Conservation (phyloP, 2,329 filamentous ascomycete species). For the Cryoendolithus antarcticus region DNA sequence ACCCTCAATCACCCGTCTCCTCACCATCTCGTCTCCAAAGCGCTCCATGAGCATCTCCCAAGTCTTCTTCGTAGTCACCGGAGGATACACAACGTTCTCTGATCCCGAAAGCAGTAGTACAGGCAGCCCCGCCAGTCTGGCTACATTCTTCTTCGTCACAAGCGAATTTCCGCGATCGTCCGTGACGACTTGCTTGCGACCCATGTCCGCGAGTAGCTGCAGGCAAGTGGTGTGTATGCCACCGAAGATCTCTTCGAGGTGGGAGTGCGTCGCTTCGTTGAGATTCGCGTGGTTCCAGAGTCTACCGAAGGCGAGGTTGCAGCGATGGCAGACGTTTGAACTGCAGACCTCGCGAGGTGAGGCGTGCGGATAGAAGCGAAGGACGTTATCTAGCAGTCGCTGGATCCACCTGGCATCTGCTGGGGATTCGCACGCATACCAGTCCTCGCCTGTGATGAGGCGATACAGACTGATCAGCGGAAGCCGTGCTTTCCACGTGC, state of each 20-base stretch:
- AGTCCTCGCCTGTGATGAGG: constrained; percentile 35
- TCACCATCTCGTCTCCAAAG: constrained; percentile 13
- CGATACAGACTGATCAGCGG: constrained; percentile 37
- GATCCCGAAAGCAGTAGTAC: no score
- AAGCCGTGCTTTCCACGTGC: constrained; percentile 34
- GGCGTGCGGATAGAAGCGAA: constrained; percentile 43
- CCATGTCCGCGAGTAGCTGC: constrained; percentile 45
- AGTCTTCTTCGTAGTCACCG: constrained; percentile 11
- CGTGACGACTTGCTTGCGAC: constrained; percentile 13
- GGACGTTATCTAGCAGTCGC: constrained; percentile 41
- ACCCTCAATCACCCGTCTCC: constrained; percentile 12
- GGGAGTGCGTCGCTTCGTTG: constrained; percentile 52
- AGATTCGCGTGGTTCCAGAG: constrained; percentile 53
- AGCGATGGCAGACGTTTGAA: constrained; percentile 49
- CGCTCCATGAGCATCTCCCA: constrained; percentile 3
- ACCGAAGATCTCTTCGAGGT: constrained; percentile 50
- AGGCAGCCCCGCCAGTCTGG: background rate
- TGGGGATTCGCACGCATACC: constrained; percentile 30
- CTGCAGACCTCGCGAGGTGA: constrained; percentile 46
- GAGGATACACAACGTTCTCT: no score
- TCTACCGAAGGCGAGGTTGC: constrained; percentile 46
- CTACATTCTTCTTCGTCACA: constrained; percentile 1
- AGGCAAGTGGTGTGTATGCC: constrained; percentile 50
- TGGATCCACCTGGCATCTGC: constrained; percentile 16
- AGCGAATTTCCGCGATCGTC: background rate